These are phyloP conservation scores for Aristolochia fimbriata DNA, from an alignment of 164 flowering plant genomes.

Conservation along the genomic window DNA sequence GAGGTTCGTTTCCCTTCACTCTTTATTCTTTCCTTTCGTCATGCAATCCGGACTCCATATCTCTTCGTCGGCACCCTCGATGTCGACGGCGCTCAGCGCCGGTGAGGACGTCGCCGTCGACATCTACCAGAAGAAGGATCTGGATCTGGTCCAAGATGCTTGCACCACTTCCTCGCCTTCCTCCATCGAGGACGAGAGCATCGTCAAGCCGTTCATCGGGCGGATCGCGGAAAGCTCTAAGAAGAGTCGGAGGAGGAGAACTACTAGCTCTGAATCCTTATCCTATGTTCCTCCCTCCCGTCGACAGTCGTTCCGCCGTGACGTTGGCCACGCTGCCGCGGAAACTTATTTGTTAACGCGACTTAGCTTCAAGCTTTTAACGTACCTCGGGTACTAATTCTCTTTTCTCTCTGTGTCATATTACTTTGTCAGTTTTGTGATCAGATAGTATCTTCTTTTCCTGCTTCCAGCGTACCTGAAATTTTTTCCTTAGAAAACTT, in stretches of 20 bases:
- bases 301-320: slow-evolving; percentile 27
- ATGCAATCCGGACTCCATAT: slow-evolving; percentile 1
- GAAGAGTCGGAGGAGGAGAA: too few species aligned
- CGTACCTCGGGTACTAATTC: slow-evolving; percentile 57
- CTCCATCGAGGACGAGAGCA: slow-evolving; percentile 5
- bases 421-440: too few species aligned
- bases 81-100: neutral
- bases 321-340: slow-evolving; percentile 49
- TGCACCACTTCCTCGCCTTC: neutral
- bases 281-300: slow-evolving; percentile 7
- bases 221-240: too few species aligned
- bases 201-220: too few species aligned
- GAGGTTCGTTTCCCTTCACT: neutral
- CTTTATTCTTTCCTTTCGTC: neutral
- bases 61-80: neutral
- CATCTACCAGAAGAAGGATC: neutral
- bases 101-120: neutral
- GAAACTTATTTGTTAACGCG: slow-evolving; percentile 58
- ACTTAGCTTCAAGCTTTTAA: slow-evolving; percentile 41
- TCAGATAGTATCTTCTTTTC: too few species aligned
- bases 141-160: neutral
- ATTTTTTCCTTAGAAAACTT: too few species aligned
- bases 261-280: slow-evolving; percentile 10
- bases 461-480: too few species aligned
- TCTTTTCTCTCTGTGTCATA: neutral